Evolutionary conservation across 129 eudicot genomes (phyloP).

Genomic region (Calendula officinalis): DNA sequence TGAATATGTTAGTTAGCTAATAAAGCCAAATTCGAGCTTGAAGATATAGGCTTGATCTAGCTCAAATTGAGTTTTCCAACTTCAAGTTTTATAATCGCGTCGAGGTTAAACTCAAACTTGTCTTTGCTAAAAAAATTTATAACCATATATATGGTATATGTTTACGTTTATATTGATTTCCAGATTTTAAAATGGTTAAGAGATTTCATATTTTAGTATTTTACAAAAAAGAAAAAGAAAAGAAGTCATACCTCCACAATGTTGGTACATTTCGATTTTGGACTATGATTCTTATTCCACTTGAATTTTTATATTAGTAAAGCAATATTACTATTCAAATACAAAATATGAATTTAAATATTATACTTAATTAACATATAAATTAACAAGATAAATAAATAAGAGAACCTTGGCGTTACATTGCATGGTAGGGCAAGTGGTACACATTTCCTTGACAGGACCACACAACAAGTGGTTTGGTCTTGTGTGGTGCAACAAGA

Average conservation of each 20-base stretch:
- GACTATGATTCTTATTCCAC: constrained; percentile 29
- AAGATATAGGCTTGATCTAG: no score
- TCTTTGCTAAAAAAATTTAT: no score
- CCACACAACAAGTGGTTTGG: constrained; percentile 31
- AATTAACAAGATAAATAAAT: neutral
- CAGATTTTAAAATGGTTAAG: no score
- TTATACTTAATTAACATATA: neutral
- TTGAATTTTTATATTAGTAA: constrained; percentile 12
- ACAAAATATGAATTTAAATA: neutral
- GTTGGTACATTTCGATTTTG: constrained; percentile 13
- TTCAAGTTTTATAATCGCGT: no score
- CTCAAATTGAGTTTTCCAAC: no score
- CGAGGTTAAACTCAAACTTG: no score
- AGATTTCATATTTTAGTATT: no score
- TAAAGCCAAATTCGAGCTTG: no score
- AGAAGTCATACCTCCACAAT: constrained; percentile 25
- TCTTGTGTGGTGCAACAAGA: constrained; percentile 31
- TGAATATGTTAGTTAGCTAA: no score
- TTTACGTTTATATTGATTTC: no score
- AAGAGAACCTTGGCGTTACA: constrained; percentile 20
- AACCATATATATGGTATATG: no score
- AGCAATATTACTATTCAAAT: neutral
- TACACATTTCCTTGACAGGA: constrained; percentile 18
- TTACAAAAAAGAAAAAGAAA: neutral
- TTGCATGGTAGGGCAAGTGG: constrained; percentile 28